A percentile compares a stretch with the other conserved stretches of the same genome.
Conservation (phyloP, 2,329 filamentous ascomycete genomes). For the Talaromyces sp. region DNA sequence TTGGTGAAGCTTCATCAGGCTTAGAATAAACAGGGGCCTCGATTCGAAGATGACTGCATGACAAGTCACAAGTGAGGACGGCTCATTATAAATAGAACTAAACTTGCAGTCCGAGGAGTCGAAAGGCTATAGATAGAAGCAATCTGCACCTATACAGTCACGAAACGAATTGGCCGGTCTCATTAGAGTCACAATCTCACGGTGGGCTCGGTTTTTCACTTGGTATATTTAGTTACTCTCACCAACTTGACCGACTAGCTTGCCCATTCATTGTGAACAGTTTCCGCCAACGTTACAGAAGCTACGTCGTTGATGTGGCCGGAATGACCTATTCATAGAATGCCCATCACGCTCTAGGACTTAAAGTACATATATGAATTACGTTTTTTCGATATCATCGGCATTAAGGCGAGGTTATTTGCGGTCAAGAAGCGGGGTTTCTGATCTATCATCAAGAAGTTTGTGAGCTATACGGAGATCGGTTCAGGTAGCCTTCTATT, state of each 20-base stretch:
- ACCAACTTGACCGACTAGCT: neutral
- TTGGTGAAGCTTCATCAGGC: neutral
- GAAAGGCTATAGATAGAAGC: neutral
- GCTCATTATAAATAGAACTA: neutral
- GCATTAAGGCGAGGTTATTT: neutral
- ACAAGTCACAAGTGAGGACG: neutral
- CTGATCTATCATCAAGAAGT: neutral
- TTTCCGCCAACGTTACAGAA: neutral
- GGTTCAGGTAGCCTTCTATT: neutral
- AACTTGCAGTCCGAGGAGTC: neutral
- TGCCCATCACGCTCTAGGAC: neutral
- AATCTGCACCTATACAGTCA: neutral
- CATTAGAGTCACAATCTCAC: neutral
- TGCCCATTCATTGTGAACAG: neutral
- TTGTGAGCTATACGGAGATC: neutral
- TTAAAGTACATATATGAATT: neutral
- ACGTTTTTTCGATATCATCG: neutral
- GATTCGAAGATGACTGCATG: neutral
- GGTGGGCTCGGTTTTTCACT: too few species aligned
- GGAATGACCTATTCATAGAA: neutral
- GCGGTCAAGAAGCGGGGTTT: conserved; percentile 3
- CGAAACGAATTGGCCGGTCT: neutral
- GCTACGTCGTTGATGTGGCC: neutral
- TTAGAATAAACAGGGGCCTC: neutral
- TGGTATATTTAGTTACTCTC: neutral